Evolutionary conservation across 306 rosid species (phyloP), one percentile per base, ranked within the genome.

Genomic region (Ceratonia siliqua): DNA sequence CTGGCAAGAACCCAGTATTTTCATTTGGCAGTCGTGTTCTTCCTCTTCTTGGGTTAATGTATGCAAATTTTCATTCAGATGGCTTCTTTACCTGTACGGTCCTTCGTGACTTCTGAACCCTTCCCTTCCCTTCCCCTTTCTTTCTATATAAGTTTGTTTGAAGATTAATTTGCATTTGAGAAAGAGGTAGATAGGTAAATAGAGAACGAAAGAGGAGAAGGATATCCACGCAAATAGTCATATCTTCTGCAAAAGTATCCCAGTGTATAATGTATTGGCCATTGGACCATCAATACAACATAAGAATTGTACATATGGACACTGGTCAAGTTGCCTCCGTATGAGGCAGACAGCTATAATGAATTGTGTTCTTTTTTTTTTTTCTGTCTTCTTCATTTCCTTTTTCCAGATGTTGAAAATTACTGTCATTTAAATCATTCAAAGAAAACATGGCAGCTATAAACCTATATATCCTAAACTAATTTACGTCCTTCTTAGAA

Each of bases 401-500:
- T 12, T 63, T 49, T 66, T 18, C 24, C 62, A 65, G 9, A 35
- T 24, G 11, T 57, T 63, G 78, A 76, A 58, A 75, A 75, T 49
- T 67, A 20, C 43, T 42, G 50, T 55, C 78, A 56, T 73, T 46
- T 27, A 73, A 75, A 70, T 53, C 68, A 72, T 74, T 59, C 57
- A 72, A 54, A 59, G 48, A 80, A 30, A 68, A 62, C 62, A 69
- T 39, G 30, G 55, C 59, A 74, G 62, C 33, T 68, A 22, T 25
- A 62, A 41, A 70, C 9, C 0, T 36, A 58, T 46, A 17, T 65
- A 4, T 30, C 46, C 38, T 85, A 43, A 42, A 76, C 62, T 68
- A 62, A 46, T 67, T 35, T 54, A 82, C 21, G 57, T 55, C 86
- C 85, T 86, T 52, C 82, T 82, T 12, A 83, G 41, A 17, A 80